A percentile compares a stretch with the other conserved stretches of the same genome.
These are phyloP conservation scores for Moricandia arvensis DNA, from an alignment of 345 rosid genomes.

Conservation along the genomic window DNA sequence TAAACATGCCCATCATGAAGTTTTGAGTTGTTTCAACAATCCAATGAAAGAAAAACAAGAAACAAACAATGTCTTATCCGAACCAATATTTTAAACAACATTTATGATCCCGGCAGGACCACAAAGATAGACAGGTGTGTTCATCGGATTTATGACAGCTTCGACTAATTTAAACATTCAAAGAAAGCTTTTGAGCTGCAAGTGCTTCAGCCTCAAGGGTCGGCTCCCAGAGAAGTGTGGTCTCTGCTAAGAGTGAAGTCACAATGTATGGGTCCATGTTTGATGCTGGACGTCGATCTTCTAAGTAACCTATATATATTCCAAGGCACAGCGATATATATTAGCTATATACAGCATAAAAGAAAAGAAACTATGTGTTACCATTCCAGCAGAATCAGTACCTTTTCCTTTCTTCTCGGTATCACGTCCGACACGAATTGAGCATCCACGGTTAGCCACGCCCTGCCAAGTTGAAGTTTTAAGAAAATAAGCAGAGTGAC, in stretches of 20 bases:
- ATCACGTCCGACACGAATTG: slow-evolving; percentile 94
- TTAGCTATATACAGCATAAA: slow-evolving; percentile 4
- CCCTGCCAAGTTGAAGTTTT: slow-evolving; percentile 50
- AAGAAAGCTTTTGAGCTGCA: slow-evolving; percentile 74
- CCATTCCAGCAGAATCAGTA: slow-evolving; percentile 3
- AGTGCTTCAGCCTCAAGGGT: slow-evolving; percentile 80
- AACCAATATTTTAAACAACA: slow-evolving; percentile 9
- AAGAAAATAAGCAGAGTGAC: background rate
- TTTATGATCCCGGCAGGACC: slow-evolving; percentile 14
- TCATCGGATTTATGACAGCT: background rate
- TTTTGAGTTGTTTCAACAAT: slow-evolving; percentile 23
- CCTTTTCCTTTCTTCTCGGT: slow-evolving; percentile 94
- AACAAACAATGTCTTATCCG: slow-evolving; percentile 15
- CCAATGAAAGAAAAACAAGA: slow-evolving; percentile 12
- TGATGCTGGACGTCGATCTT: slow-evolving; percentile 90
- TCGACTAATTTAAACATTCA: slow-evolving; percentile 52
- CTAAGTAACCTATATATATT: slow-evolving; percentile 64
- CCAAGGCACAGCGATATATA: slow-evolving; percentile 6
- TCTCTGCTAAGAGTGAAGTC: slow-evolving; percentile 70
- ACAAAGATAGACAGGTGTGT: slow-evolving; percentile 1
- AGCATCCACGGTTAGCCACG: slow-evolving; percentile 96
- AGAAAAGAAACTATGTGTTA: background rate
- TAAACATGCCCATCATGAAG: slow-evolving; percentile 8
- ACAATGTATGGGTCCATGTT: slow-evolving; percentile 92
- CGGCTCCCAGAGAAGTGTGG: slow-evolving; percentile 79